Percentiles rank a stretch among this genome's conserved stretches.
phyloP scores from a whole-genome alignment of 208 protist species.

The Acanthamoeba royreba region DNA sequence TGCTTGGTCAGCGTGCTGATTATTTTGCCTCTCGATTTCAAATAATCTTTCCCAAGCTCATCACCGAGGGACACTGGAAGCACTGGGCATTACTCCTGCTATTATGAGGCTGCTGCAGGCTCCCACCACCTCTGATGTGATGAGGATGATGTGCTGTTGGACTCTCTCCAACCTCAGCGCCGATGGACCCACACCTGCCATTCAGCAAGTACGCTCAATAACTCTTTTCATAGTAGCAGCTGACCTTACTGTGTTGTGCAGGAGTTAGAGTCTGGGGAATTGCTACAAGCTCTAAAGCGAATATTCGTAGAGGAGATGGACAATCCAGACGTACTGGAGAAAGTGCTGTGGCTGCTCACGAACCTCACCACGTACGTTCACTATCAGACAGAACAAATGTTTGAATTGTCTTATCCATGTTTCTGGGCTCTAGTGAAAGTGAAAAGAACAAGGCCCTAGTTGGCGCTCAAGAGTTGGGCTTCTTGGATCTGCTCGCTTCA shows the following conservation, averaged over 20 bases:
- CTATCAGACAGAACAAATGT: too few relatives aligned
- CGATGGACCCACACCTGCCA: background rate
- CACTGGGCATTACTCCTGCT: background rate
- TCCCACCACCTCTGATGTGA: background rate
- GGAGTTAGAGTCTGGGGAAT: background rate
- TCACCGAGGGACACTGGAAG: background rate
- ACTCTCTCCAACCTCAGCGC: background rate
- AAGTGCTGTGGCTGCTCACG: background rate
- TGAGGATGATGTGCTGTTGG: background rate
- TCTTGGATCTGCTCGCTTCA: background rate
- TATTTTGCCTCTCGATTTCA: background rate
- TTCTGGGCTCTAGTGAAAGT: too few relatives aligned
- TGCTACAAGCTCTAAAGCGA: background rate
- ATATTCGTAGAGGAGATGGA: background rate
- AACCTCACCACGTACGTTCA: background rate
- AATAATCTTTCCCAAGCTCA: background rate
- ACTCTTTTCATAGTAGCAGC: background rate
- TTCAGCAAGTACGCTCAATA: background rate
- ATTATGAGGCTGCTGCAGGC: background rate
- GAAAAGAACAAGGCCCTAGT: background rate
- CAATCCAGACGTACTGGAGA: background rate
- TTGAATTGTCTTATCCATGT: too few relatives aligned
- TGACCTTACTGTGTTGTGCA: background rate
- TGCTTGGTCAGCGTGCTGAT: background rate
- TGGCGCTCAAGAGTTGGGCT: background rate